phyloP scores from a whole-genome alignment of 805 yeast genomes.

The Maudiozyma saulgeensis region DNA sequence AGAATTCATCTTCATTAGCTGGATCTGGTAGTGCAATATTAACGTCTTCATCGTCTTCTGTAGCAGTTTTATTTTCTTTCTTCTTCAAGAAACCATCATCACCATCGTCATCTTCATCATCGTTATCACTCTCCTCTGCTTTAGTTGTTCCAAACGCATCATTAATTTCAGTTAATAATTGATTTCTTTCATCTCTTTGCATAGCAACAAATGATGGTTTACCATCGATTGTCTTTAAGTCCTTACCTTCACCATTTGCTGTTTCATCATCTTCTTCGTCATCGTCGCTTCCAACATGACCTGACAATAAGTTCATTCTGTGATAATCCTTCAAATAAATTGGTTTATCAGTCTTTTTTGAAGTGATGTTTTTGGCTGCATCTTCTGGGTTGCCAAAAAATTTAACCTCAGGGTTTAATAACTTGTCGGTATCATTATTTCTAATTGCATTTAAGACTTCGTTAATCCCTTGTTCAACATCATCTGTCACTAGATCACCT shows the following conservation, averaged over 20 bases:
- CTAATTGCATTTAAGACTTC: slow-evolving; percentile 64
- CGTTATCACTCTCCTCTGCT: slow-evolving; percentile 34
- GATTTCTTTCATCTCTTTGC: slow-evolving; percentile 63
- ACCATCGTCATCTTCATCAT: slow-evolving; percentile 33
- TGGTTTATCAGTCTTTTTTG: slow-evolving; percentile 47
- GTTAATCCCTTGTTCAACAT: slow-evolving; percentile 70
- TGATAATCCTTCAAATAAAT: slow-evolving; percentile 88
- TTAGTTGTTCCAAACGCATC: slow-evolving; percentile 47
- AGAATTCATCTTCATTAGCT: slow-evolving; percentile 53
- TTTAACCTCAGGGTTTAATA: slow-evolving; percentile 57
- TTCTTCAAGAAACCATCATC: slow-evolving; percentile 48
- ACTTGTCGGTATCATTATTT: slow-evolving; percentile 46
- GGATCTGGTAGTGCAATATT: slow-evolving; percentile 54
- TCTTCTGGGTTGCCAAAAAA: slow-evolving; percentile 62
- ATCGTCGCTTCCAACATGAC: slow-evolving; percentile 47
- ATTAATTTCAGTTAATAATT: slow-evolving; percentile 70
- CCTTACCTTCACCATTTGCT: slow-evolving; percentile 28
- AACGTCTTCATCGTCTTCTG: slow-evolving; percentile 15
- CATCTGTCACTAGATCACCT: slow-evolving; percentile 81
- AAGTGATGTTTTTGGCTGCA: neutral
- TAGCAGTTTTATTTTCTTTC: slow-evolving; percentile 34
- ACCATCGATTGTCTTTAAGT: slow-evolving; percentile 15
- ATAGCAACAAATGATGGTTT: slow-evolving; percentile 62
- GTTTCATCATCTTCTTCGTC: slow-evolving; percentile 45
- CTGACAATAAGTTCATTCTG: slow-evolving; percentile 68